phyloP scores from a whole-genome alignment of 2,329 filamentous ascomycete genomes.

The Penicillium sp. region DNA sequence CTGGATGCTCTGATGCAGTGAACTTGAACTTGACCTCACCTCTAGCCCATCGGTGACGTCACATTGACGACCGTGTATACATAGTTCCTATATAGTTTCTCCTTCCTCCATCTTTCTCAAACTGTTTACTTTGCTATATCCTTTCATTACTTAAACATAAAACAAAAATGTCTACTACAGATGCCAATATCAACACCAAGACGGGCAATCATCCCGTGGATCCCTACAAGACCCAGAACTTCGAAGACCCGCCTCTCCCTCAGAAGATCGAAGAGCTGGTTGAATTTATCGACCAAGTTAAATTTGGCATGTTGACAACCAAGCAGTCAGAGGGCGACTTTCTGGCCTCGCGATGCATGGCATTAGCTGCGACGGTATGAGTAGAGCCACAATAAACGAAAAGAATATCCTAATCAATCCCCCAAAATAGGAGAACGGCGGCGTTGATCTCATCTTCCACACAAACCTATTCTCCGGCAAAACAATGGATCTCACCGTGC shows the following conservation, averaged over 20 bases:
- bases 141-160: neutral
- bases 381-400: neutral
- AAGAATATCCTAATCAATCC: neutral
- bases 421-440: conserved; percentile 64
- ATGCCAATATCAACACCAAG: conserved; percentile 53
- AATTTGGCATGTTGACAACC: conserved; percentile 90
- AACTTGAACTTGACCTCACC: neutral
- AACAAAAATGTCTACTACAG: conserved; percentile 25
- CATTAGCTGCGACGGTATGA: conserved; percentile 71
- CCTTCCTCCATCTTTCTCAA: neutral
- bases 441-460: conserved; percentile 83
- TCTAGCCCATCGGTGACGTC: conserved; percentile 22
- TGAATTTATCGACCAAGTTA: conserved; percentile 68
- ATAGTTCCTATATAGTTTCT: conserved; percentile 13
- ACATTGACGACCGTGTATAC: conserved; percentile 22
- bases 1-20: neutral
- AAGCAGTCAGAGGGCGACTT: conserved; percentile 60
- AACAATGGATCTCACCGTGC: conserved; percentile 72
- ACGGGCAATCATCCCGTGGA: conserved; percentile 67
- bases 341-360: conserved; percentile 82
- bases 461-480: conserved; percentile 90
- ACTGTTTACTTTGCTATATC: neutral
- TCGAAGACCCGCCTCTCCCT: conserved; percentile 68
- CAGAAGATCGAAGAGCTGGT: conserved; percentile 75
- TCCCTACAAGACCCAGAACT: conserved; percentile 77